Evolutionary conservation across 805 yeast species (phyloP).

Genomic region (Candida koratica): DNA sequence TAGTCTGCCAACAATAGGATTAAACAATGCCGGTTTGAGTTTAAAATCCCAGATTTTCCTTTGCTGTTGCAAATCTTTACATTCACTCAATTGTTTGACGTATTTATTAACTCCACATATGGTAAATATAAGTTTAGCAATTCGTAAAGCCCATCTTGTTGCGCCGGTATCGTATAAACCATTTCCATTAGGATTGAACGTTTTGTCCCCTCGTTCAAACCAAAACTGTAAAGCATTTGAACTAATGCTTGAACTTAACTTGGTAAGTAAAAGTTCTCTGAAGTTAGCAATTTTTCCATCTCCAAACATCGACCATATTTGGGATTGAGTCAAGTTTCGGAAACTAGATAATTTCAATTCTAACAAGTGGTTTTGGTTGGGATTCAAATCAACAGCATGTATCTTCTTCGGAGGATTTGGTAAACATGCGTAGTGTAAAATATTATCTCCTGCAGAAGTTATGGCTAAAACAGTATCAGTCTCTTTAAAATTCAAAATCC

Average conservation of each 20-base stretch:
- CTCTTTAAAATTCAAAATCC: slow-evolving; percentile 55
- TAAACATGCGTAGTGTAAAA: slow-evolving; percentile 67
- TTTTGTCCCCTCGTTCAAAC: slow-evolving; percentile 57
- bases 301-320: slow-evolving; percentile 75
- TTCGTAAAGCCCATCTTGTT: slow-evolving; percentile 79
- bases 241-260: slow-evolving; percentile 66
- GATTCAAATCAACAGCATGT: slow-evolving; percentile 83
- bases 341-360: slow-evolving; percentile 76
- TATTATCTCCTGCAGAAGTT: slow-evolving; percentile 84
- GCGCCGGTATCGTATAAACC: slow-evolving; percentile 82
- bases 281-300: slow-evolving; percentile 59
- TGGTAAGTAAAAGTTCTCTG: slow-evolving; percentile 40
- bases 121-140: slow-evolving; percentile 58
- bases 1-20: slow-evolving; percentile 61
- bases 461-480: slow-evolving; percentile 76
- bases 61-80: slow-evolving; percentile 61
- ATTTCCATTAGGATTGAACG: slow-evolving; percentile 51
- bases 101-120: slow-evolving; percentile 49
- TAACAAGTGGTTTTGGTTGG: slow-evolving; percentile 74
- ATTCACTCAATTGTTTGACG: slow-evolving; percentile 53
- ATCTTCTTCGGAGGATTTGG: slow-evolving; percentile 71
- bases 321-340: slow-evolving; percentile 50
- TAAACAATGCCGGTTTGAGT: slow-evolving; percentile 67
- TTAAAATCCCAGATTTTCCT: slow-evolving; percentile 55
- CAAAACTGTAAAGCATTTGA: slow-evolving; percentile 81